Conservation (phyloP, 805 yeast species). For the Ogataea allantospora region DNA sequence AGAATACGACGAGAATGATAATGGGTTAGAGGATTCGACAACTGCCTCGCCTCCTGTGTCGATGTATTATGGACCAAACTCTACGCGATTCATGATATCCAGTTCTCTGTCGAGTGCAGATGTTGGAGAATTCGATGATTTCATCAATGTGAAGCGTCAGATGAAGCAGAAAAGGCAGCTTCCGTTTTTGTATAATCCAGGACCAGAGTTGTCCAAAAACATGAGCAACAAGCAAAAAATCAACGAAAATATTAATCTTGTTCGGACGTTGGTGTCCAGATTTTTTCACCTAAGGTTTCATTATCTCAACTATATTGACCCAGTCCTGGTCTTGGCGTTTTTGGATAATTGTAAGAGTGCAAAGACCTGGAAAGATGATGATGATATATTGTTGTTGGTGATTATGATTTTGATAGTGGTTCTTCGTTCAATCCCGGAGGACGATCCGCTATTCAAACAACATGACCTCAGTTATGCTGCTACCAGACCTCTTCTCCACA, state of each 20-base stretch:
- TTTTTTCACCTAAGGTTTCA: constrained; percentile 42
- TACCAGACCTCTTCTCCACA: constrained; percentile 33
- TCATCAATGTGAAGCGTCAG: constrained; percentile 30
- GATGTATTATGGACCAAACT: constrained; percentile 51
- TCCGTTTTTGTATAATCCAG: constrained; percentile 20
- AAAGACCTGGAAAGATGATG: constrained; percentile 46
- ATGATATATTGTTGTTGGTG: constrained; percentile 43
- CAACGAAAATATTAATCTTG: constrained; percentile 34
- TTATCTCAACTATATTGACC: constrained; percentile 41
- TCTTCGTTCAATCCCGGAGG: constrained; percentile 34
- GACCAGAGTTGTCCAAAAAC: constrained; percentile 5
- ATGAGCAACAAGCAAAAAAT: constrained; percentile 16
- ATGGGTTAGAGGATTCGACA: constrained; percentile 3
- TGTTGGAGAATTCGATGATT: constrained; percentile 27
- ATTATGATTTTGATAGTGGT: constrained; percentile 44
- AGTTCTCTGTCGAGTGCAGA: constrained; percentile 29
- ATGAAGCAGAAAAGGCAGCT: constrained; percentile 31
- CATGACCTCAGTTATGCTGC: constrained; percentile 25
- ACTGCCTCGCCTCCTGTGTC: constrained; percentile 4
- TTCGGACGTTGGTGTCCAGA: constrained; percentile 37
- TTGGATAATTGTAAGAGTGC: constrained; percentile 35
- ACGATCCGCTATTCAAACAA: constrained; percentile 25
- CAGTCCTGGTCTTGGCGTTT: constrained; percentile 35
- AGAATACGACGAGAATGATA: constrained; percentile 17
- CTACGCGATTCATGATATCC: constrained; percentile 47